phyloP scores from a whole-genome alignment of 2,329 filamentous ascomycete genomes.

The Ilyonectria mors-panacis region DNA sequence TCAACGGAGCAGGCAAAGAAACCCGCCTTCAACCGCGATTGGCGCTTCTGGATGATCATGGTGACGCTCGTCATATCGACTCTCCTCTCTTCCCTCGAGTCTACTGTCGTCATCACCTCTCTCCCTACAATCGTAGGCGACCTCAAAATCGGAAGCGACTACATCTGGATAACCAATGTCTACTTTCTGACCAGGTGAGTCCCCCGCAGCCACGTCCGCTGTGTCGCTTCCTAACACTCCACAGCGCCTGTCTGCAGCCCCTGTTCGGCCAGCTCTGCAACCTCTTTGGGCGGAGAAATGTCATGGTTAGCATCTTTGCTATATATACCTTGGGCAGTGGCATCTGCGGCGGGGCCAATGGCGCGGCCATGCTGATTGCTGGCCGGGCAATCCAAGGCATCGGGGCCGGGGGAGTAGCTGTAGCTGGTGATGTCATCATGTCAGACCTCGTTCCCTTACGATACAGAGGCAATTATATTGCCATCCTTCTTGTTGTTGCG shows the following conservation, averaged over 20 bases:
- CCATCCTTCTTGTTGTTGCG: constrained; percentile 51
- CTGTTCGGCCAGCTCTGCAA: constrained; percentile 65
- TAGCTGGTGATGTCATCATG: constrained; percentile 53
- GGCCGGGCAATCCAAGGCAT: constrained; percentile 60
- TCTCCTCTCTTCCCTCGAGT: constrained; percentile 43
- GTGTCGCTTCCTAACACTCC: neutral
- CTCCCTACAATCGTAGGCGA: constrained; percentile 47
- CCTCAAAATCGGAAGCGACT: constrained; percentile 42
- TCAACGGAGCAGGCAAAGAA: neutral
- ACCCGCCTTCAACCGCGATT: constrained; percentile 32
- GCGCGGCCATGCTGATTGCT: constrained; percentile 60
- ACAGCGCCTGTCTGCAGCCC: constrained; percentile 58
- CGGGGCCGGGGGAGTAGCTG: constrained; percentile 45
- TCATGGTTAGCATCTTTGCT: constrained; percentile 57
- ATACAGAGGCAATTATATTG: constrained; percentile 60
- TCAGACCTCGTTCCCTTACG: constrained; percentile 66
- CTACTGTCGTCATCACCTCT: constrained; percentile 46
- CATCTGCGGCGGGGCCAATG: constrained; percentile 60
- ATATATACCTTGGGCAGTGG: constrained; percentile 68
- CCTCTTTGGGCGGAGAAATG: constrained; percentile 66
- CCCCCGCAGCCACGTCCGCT: too few relatives aligned
- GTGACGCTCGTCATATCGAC: constrained; percentile 39
- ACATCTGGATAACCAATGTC: constrained; percentile 50
- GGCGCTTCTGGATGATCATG: constrained; percentile 50
- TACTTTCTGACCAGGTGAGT: constrained; percentile 46